Percentiles rank a stretch among this genome's conserved stretches.
Conservation (phyloP, 257 asterid species). For the Lavandula angustifolia region DNA sequence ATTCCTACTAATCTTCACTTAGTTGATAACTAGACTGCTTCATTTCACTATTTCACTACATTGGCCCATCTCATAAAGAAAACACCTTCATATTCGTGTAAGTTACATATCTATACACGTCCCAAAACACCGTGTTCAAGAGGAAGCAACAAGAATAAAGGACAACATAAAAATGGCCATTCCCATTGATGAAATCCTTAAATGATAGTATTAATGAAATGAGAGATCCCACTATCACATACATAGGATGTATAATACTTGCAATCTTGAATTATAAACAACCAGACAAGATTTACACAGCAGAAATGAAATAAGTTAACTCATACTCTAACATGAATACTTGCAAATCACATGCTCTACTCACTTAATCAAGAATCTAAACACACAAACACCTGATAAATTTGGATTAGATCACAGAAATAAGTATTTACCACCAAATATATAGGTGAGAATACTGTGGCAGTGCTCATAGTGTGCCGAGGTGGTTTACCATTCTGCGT, state of each 20-base stretch:
- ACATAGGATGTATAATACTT: background rate
- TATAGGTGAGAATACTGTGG: slow-evolving; percentile 42
- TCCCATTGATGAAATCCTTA: too few species aligned
- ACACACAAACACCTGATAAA: background rate
- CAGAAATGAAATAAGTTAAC: background rate
- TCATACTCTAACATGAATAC: background rate
- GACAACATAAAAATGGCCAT: too few species aligned
- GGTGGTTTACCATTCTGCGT: slow-evolving; percentile 48
- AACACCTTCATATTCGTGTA: too few species aligned
- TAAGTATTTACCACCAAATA: slow-evolving; percentile 45
- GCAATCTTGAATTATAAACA: background rate
- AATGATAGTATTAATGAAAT: too few species aligned
- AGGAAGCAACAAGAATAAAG: too few species aligned
- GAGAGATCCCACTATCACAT: background rate
- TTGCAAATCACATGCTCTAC: background rate
- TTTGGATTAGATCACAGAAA: slow-evolving; percentile 17
- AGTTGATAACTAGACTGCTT: too few species aligned
- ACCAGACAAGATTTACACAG: slow-evolving; percentile 5
- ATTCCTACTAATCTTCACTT: too few species aligned
- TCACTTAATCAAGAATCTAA: slow-evolving; percentile 3
- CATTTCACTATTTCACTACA: too few species aligned
- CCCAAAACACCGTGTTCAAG: too few species aligned
- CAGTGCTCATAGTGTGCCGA: slow-evolving; percentile 50
- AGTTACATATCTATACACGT: too few species aligned
- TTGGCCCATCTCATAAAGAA: too few species aligned